Percentiles rank a stretch among this genome's conserved stretches.
phyloP scores from a whole-genome alignment of 352 stramenopile species.

The Globisporangium acanthophoron region DNA sequence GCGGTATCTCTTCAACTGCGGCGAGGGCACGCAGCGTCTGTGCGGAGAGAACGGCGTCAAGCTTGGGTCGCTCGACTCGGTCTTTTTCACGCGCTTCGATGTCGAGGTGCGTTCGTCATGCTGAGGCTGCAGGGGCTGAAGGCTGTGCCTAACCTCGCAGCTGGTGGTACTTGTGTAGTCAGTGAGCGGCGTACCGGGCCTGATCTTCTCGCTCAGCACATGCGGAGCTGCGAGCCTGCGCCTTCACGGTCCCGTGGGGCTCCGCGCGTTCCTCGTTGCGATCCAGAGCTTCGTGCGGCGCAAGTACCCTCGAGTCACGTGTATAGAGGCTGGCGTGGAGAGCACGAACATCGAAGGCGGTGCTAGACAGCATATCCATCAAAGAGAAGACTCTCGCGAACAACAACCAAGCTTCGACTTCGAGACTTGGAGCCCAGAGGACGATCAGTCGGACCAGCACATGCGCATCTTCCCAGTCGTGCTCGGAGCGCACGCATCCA shows the following conservation, averaged over 20 bases:
- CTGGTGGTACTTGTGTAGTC: constrained; percentile 20
- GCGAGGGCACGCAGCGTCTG: constrained; percentile 60
- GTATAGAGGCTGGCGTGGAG: constrained; percentile 23
- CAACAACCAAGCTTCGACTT: constrained; percentile 7
- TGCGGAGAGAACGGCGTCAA: constrained; percentile 69
- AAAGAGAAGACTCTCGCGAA: not conserved
- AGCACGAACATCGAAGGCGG: not conserved
- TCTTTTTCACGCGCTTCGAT: constrained; percentile 69
- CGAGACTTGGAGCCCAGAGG: constrained; percentile 16
- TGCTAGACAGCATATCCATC: not conserved
- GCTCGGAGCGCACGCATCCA: not conserved
- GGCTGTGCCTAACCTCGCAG: not conserved
- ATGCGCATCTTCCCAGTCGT: constrained; percentile 24
- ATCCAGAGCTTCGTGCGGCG: constrained; percentile 67
- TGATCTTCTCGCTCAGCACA: constrained; percentile 58
- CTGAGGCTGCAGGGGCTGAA: not conserved
- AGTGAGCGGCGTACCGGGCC: constrained; percentile 55
- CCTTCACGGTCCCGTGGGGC: constrained; percentile 39
- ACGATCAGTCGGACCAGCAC: constrained; percentile 25
- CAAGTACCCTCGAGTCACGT: constrained; percentile 59
- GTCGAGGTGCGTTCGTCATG: constrained; percentile 27
- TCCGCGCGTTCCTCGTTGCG: constrained; percentile 30
- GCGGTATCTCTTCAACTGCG: constrained; percentile 70
- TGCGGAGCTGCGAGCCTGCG: constrained; percentile 38
- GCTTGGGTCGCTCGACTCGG: constrained; percentile 54